Conservation (phyloP, 805 yeast species). For the Kodamaea fukazawae region DNA sequence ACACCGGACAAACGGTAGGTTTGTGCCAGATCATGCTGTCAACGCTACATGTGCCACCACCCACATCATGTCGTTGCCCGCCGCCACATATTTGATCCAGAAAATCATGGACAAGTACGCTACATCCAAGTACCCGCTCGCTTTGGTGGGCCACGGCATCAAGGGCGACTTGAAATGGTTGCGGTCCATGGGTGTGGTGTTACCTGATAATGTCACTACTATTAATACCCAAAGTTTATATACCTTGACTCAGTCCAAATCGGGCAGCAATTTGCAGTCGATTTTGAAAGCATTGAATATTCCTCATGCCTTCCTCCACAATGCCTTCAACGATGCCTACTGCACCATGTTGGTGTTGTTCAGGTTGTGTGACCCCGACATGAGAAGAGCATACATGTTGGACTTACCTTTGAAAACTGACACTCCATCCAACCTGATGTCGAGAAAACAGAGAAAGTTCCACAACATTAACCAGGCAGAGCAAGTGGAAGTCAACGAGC, state of each 20-base stretch:
- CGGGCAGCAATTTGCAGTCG: constrained; percentile 45
- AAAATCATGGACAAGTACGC: constrained; percentile 41
- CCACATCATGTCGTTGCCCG: constrained; percentile 33
- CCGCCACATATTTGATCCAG: constrained; percentile 41
- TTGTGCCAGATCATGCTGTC: constrained; percentile 52
- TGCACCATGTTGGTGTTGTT: constrained; percentile 54
- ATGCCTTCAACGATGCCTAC: constrained; percentile 72
- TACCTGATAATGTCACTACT: constrained; percentile 33
- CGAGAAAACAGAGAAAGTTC: background rate
- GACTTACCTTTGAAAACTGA: too few relatives aligned
- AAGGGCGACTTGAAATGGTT: constrained; percentile 56
- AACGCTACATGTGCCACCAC: constrained; percentile 53
- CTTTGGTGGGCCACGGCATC: constrained; percentile 61
- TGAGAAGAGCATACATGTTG: background rate
- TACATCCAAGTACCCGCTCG: constrained; percentile 18
- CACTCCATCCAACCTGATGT: too few relatives aligned
- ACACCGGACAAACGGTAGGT: constrained; percentile 47
- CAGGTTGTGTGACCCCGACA: constrained; percentile 42
- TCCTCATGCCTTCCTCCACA: constrained; percentile 61
- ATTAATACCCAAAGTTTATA: constrained; percentile 52
- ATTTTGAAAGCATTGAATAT: constrained; percentile 46
- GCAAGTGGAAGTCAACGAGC: background rate
- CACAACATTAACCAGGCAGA: constrained; percentile 2
- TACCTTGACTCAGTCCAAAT: constrained; percentile 36
- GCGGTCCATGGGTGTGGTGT: constrained; percentile 39